Conservation (phyloP, 2,329 filamentous ascomycete genomes). For the Thielaviopsis punctulata region DNA sequence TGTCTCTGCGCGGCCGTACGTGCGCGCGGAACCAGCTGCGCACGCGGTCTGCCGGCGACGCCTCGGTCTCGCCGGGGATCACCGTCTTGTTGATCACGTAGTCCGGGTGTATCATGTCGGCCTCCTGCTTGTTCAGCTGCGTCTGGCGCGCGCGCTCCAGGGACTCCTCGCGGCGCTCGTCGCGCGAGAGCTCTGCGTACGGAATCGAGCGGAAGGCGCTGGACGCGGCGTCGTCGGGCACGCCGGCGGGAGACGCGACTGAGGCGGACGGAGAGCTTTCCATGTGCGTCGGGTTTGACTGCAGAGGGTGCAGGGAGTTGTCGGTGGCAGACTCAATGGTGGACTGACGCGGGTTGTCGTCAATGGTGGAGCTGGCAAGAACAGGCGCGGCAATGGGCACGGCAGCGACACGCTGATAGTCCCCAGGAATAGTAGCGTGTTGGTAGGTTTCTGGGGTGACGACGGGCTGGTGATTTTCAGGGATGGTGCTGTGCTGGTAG, state of each 20-base stretch:
- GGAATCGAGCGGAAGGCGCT: neutral
- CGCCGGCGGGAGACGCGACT: neutral
- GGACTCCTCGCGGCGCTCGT: conserved; percentile 4
- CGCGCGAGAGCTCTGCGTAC: neutral
- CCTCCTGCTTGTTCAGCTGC: neutral
- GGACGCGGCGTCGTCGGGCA: neutral
- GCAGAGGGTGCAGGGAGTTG: conserved; percentile 1
- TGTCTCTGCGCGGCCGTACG: conserved; percentile 5
- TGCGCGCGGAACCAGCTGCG: conserved; percentile 7
- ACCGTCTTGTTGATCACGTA: neutral
- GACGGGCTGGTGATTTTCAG: too few relatives aligned
- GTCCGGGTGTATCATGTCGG: neutral
- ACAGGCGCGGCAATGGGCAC: neutral
- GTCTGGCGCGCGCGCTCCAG: conserved; percentile 6
- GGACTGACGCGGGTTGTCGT: conserved; percentile 1
- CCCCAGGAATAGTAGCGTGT: neutral
- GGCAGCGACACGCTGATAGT: neutral
- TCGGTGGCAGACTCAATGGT: neutral
- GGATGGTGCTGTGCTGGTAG: too few relatives aligned
- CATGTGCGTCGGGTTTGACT: conserved; percentile 5
- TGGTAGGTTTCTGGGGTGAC: too few relatives aligned
- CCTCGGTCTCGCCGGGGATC: conserved; percentile 3
- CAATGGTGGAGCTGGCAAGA: neutral
- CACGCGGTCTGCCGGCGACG: conserved; percentile 6
- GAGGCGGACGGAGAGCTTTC: neutral